Evolutionary conservation across 768 basidiomycete genomes (phyloP).

Genomic region (Cubamyces sp.): DNA sequence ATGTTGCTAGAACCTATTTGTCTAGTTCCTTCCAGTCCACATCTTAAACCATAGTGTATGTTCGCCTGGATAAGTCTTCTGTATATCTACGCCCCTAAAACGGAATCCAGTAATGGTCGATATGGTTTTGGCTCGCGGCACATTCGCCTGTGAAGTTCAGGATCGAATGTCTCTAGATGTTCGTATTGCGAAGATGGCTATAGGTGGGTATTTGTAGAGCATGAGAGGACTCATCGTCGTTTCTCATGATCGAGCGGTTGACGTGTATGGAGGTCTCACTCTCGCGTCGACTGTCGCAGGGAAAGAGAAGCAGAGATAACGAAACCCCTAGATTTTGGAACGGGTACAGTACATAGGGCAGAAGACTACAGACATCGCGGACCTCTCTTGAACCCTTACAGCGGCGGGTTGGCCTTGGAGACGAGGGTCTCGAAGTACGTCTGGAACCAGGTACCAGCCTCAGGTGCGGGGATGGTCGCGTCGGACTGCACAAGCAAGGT

Average conservation of each 20-base stretch:
- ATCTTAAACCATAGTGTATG: constrained; percentile 14
- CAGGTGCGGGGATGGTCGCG: constrained; percentile 57
- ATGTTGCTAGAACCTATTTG: neutral
- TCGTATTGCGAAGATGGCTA: neutral
- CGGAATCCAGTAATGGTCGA: constrained; percentile 21
- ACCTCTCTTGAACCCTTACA: constrained; percentile 37
- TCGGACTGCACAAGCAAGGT: constrained; percentile 42
- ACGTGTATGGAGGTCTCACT: too few relatives aligned
- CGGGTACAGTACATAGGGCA: constrained; percentile 11
- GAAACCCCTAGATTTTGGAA: constrained; percentile 19
- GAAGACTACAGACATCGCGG: neutral
- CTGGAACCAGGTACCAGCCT: constrained; percentile 73
- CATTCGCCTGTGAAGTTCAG: too few relatives aligned
- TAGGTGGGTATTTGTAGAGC: constrained; percentile 5
- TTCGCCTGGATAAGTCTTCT: constrained; percentile 19
- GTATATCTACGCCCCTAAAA: constrained; percentile 17
- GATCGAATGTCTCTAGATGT: neutral
- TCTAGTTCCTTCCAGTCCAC: neutral
- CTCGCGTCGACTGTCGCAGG: neutral
- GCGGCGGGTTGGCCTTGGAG: constrained; percentile 53
- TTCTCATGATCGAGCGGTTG: neutral
- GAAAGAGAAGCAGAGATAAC: neutral
- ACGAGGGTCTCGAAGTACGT: constrained; percentile 64
- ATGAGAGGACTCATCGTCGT: neutral
- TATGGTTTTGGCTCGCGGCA: too few relatives aligned